These are phyloP conservation scores for Cadophora sp. DNA, from an alignment of 2,329 filamentous ascomycete species.

Conservation along the genomic window DNA sequence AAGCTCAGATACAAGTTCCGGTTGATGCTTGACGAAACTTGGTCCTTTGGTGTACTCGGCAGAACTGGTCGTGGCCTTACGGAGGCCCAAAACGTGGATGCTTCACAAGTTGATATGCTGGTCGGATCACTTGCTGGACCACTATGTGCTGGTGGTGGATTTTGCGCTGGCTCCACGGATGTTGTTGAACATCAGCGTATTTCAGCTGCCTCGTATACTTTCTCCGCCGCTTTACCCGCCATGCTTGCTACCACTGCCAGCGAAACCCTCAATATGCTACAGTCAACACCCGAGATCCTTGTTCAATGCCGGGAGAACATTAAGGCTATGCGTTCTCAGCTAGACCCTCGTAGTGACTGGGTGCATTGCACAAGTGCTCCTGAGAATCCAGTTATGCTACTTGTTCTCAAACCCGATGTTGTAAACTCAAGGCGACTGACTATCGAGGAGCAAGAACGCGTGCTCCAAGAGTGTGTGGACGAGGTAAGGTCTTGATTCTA, in stretches of 20 bases:
- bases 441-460: slow-evolving; percentile 78
- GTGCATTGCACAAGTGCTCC: slow-evolving; percentile 78
- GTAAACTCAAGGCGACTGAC: slow-evolving; percentile 72
- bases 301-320: slow-evolving; percentile 84
- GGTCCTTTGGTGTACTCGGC: slow-evolving; percentile 94
- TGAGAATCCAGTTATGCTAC: slow-evolving; percentile 87
- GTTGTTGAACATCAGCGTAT: slow-evolving; percentile 97
- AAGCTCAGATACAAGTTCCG: slow-evolving; percentile 98
- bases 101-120: slow-evolving; percentile 95
- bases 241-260: slow-evolving; percentile 95
- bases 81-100: slow-evolving; percentile 95
- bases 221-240: slow-evolving; percentile 91
- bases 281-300: slow-evolving; percentile 85
- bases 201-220: slow-evolving; percentile 90
- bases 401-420: slow-evolving; percentile 84
- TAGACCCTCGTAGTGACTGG: slow-evolving; percentile 95
- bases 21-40: slow-evolving; percentile 95
- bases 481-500: slow-evolving; percentile 67
- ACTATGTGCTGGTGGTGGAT: slow-evolving; percentile 90
- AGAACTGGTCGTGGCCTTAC: slow-evolving; percentile 91
- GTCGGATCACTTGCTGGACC: slow-evolving; percentile 90
- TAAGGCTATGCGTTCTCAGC: slow-evolving; percentile 80
- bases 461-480: slow-evolving; percentile 92
- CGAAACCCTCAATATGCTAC: slow-evolving; percentile 85
- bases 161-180: slow-evolving; percentile 90